A percentile compares a stretch with the other conserved stretches of the same genome.
Conservation (phyloP, 2,329 filamentous ascomycete species). For the Ophiostoma quercus region DNA sequence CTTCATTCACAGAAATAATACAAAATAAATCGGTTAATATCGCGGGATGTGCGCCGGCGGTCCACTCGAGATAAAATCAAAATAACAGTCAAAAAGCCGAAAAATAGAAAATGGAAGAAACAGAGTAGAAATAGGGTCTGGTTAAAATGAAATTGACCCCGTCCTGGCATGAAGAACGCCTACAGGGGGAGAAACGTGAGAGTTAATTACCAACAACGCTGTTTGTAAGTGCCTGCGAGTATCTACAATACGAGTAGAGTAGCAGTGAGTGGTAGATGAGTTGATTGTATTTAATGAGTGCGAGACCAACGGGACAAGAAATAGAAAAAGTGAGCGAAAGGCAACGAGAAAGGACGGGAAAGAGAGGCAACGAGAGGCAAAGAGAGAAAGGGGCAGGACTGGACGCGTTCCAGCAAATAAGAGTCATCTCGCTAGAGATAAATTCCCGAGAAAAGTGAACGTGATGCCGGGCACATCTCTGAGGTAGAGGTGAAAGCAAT, state of each 20-base stretch:
- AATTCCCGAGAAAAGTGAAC: not conserved
- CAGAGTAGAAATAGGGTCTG: not conserved
- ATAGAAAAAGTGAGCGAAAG: not conserved
- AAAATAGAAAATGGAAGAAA: no score
- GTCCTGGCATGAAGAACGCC: conserved; percentile 2
- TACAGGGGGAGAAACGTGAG: not conserved
- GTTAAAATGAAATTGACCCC: not conserved
- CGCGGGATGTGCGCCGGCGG: conserved; percentile 12
- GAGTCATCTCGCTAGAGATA: conserved; percentile 7
- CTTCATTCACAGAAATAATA: not conserved
- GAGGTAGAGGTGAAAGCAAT: no score
- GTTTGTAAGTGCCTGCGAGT: not conserved
- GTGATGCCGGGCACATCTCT: not conserved
- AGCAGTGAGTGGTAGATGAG: not conserved
- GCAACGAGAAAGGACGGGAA: not conserved
- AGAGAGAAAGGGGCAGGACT: not conserved
- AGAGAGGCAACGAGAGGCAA: no score
- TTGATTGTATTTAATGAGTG: conserved; percentile 5
- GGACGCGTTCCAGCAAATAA: conserved; percentile 8
- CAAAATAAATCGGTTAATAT: not conserved
- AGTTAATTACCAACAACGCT: not conserved
- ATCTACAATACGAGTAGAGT: not conserved
- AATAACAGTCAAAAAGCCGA: not conserved
- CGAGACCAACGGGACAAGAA: not conserved
- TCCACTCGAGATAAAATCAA: conserved; percentile 5